Percentiles rank a stretch among this genome's conserved stretches.
phyloP scores from a whole-genome alignment of 495 filamentous ascomycete species.

The Aspergillus bridgeri region DNA sequence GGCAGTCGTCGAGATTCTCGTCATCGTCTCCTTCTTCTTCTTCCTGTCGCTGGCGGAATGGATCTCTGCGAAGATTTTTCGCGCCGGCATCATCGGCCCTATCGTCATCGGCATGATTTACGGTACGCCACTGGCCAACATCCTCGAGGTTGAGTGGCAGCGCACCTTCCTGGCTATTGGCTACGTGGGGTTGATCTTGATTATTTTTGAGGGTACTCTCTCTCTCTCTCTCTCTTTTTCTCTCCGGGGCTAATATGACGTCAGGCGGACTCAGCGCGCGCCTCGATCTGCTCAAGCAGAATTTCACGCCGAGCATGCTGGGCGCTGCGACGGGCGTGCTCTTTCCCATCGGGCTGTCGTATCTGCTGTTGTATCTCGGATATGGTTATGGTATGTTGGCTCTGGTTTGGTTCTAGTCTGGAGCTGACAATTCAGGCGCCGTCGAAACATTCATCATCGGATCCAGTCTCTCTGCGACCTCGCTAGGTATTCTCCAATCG shows the following conservation, averaged over 20 bases:
- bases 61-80: constrained; percentile 28
- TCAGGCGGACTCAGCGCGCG: constrained; percentile 31
- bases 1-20: constrained; percentile 30
- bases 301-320: constrained; percentile 28
- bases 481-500: constrained; percentile 21
- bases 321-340: constrained; percentile 31
- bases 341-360: constrained; percentile 34
- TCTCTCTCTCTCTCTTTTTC: no score
- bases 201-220: constrained; percentile 34
- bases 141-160: constrained; percentile 30
- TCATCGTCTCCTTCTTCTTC: constrained; percentile 36
- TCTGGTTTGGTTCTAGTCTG: no score
- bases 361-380: constrained; percentile 28
- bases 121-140: constrained; percentile 30
- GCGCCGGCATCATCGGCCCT: constrained; percentile 33
- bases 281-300: constrained; percentile 32
- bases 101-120: constrained; percentile 38
- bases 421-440: constrained; percentile 15
- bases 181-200: constrained; percentile 36
- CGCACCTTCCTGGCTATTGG: constrained; percentile 31
- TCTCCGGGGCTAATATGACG: no score
- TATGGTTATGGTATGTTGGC: constrained; percentile 26
- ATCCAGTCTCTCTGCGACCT: constrained; percentile 32
- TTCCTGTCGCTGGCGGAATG: constrained; percentile 33
- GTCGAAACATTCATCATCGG: constrained; percentile 39